These are phyloP conservation scores for Danielia reshetovae DNA, from an alignment of 805 yeast genomes.

Conservation along the genomic window DNA sequence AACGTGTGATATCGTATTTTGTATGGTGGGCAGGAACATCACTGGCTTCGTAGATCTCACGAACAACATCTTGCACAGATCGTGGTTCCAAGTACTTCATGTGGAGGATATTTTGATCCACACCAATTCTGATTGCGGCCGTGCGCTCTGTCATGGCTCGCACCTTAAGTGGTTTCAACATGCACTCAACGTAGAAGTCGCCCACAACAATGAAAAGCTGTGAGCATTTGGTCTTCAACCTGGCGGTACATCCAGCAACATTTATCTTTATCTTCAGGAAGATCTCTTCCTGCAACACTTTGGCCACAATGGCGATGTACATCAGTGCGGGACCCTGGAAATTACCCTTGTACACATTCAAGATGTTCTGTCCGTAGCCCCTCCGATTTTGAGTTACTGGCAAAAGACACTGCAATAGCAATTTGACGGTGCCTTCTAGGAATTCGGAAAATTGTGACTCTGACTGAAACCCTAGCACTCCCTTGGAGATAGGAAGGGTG, in stretches of 20 bases:
- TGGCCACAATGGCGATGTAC: constrained; percentile 9
- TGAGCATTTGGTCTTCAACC: neutral
- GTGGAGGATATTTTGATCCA: neutral
- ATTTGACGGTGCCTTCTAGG: neutral
- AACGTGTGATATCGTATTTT: neutral
- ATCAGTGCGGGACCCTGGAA: constrained; percentile 6
- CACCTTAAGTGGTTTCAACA: neutral
- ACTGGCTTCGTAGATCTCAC: neutral
- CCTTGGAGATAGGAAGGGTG: constrained; percentile 4
- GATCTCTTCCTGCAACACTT: constrained; percentile 9
- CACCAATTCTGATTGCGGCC: neutral
- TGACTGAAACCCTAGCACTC: constrained; percentile 5
- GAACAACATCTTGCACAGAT: neutral
- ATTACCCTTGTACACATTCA: constrained; percentile 11
- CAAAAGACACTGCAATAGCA: neutral
- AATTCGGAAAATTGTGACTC: constrained; percentile 2
- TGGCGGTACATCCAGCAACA: neutral
- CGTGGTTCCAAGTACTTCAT: neutral
- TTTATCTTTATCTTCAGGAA: constrained; percentile 2
- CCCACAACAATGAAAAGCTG: neutral
- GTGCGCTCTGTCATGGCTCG: neutral
- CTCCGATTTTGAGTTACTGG: constrained; percentile 3
- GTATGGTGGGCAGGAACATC: no score
- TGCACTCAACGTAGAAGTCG: neutral
- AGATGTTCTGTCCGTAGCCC: no score